Evolutionary conservation across 2,329 filamentous ascomycete genomes (phyloP).

Genomic region (Cercospora beticola): DNA sequence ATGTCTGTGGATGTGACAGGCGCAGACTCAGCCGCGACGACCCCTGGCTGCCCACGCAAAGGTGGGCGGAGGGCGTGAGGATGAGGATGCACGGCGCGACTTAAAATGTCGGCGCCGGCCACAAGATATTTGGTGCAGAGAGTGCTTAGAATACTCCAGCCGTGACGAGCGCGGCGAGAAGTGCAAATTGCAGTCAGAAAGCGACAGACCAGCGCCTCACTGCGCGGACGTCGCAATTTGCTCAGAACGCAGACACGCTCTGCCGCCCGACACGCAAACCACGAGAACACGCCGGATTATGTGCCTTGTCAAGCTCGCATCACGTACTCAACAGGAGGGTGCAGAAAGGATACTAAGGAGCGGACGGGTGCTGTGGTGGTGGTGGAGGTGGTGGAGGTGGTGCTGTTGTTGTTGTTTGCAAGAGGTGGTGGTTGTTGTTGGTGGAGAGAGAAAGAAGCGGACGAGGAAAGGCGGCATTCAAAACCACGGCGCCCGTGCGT

Average conservation of each 20-base stretch:
- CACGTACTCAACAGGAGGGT: conserved; percentile 23
- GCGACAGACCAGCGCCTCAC: conserved; percentile 5
- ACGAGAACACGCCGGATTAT: conserved; percentile 22
- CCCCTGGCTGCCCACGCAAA: conserved; percentile 17
- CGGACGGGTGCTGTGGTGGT: conserved; percentile 10
- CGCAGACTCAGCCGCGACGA: conserved; percentile 9
- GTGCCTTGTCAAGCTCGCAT: conserved; percentile 25
- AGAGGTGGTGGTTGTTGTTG: neutral
- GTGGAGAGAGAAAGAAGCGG: neutral
- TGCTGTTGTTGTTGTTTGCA: conserved; percentile 9
- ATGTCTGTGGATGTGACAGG: conserved; percentile 2
- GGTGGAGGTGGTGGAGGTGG: conserved; percentile 7
- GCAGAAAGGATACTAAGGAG: conserved; percentile 16
- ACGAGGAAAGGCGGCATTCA: neutral
- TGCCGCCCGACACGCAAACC: conserved; percentile 21
- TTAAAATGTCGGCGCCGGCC: conserved; percentile 26
- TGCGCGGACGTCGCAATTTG: conserved; percentile 26
- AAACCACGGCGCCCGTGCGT: neutral
- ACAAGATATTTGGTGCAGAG: conserved; percentile 16
- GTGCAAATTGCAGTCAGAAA: conserved; percentile 17
- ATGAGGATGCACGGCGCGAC: conserved; percentile 26
- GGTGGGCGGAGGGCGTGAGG: conserved; percentile 9
- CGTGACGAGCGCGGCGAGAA: conserved; percentile 19
- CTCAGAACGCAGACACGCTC: conserved; percentile 15
- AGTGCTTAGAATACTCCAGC: conserved; percentile 15